Conservation (phyloP, 1,284 basidiomycete genomes). For the Malassezia arunalokei region DNA sequence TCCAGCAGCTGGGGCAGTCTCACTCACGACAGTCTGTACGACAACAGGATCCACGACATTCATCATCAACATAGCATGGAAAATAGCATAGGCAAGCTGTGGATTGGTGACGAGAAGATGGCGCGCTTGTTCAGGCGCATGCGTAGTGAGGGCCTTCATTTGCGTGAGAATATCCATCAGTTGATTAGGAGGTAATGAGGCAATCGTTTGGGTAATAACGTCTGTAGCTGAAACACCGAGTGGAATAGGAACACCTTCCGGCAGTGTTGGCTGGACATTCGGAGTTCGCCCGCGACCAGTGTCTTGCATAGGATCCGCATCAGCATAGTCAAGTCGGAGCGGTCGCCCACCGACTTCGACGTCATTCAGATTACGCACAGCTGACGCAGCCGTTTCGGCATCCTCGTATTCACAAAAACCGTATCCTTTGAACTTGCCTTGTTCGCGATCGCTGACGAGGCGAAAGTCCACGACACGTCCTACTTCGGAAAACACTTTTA, state of each 20-base stretch:
- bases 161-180: slow-evolving; percentile 89
- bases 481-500: slow-evolving; percentile 41
- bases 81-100: slow-evolving; percentile 87
- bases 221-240: slow-evolving; percentile 69
- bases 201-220: slow-evolving; percentile 74
- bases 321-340: slow-evolving; percentile 63
- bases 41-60: slow-evolving; percentile 83
- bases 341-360: slow-evolving; percentile 66
- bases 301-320: slow-evolving; percentile 46
- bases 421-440: slow-evolving; percentile 89
- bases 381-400: slow-evolving; percentile 75
- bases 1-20: slow-evolving; percentile 52
- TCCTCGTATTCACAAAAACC: slow-evolving; percentile 98
- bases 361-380: slow-evolving; percentile 73
- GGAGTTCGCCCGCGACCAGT: slow-evolving; percentile 39
- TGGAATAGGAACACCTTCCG: slow-evolving; percentile 64
- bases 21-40: slow-evolving; percentile 53
- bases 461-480: slow-evolving; percentile 42
- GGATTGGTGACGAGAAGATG: slow-evolving; percentile 69
- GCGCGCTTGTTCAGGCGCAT: slow-evolving; percentile 78
- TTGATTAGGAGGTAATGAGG: slow-evolving; percentile 67
- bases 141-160: slow-evolving; percentile 90
- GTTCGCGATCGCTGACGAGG: slow-evolving; percentile 78
- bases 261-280: slow-evolving; percentile 54
- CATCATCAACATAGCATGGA: slow-evolving; percentile 86